A percentile compares a stretch with the other conserved stretches of the same genome.
Conservation (phyloP, 108 stramenopile species). For the Mayamaea pseudoterrestris region DNA sequence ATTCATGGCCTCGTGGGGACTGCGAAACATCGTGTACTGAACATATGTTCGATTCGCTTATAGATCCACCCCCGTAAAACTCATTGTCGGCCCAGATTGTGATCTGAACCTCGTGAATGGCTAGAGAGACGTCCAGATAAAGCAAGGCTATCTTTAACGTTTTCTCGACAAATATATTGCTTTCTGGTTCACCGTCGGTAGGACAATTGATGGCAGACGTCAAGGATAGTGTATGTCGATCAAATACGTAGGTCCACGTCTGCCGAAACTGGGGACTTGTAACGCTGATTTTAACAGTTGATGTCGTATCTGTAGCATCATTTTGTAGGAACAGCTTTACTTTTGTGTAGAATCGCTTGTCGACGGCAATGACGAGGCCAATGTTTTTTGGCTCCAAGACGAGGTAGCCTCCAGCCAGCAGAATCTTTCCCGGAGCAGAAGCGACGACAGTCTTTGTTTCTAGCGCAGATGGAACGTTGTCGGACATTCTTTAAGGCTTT, state of each 20-base stretch:
- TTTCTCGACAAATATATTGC: conserved; percentile 74
- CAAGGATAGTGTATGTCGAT: conserved; percentile 8
- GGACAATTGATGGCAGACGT: conserved; percentile 11
- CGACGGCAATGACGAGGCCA: conserved; percentile 78
- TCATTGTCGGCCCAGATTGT: conserved; percentile 91
- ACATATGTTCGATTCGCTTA: conserved; percentile 25
- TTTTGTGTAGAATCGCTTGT: conserved; percentile 76
- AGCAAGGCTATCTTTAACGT: conserved; percentile 55
- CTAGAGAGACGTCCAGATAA: conserved; percentile 19
- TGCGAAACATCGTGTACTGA: not conserved
- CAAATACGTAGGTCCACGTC: conserved; percentile 10
- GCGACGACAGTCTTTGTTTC: conserved; percentile 16
- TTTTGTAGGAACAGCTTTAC: conserved; percentile 29
- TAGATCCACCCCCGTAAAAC: conserved; percentile 83
- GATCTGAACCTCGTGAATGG: conserved; percentile 32
- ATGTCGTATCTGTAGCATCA: not conserved
- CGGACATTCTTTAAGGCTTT: too few relatives aligned
- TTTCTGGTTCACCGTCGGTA: too few relatives aligned
- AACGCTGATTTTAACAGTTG: conserved; percentile 16
- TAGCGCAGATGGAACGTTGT: too few relatives aligned
- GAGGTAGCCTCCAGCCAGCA: conserved; percentile 90
- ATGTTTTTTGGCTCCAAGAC: conserved; percentile 83
- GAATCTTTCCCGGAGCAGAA: conserved; percentile 85
- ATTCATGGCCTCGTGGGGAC: conserved; percentile 33
- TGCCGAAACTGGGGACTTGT: conserved; percentile 68